phyloP scores from a whole-genome alignment of 208 protist genomes.

The Herpetomonas tarakana region DNA sequence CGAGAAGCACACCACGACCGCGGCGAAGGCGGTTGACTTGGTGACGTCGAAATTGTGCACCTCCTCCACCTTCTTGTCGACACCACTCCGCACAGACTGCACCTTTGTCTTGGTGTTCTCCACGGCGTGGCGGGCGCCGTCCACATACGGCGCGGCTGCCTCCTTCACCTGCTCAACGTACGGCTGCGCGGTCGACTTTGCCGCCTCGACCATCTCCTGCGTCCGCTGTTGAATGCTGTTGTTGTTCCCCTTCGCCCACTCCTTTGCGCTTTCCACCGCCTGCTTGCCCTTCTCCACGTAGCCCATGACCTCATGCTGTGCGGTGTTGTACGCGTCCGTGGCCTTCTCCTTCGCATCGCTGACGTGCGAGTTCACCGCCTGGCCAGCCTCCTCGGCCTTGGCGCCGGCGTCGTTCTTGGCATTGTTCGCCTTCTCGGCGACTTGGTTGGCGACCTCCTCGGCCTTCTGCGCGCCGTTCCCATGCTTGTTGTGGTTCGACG shows the following conservation, averaged over 20 bases:
- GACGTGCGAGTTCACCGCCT: constrained; percentile 1
- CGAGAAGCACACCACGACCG: constrained; percentile 27
- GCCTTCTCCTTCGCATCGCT: constrained; percentile 6
- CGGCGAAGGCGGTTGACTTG: constrained; percentile 30
- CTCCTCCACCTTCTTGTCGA: constrained; percentile 21
- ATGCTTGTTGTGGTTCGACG: constrained; percentile 1
- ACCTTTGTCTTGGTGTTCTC: constrained; percentile 31
- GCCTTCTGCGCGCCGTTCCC: constrained; percentile 6
- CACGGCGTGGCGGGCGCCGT: constrained; percentile 2
- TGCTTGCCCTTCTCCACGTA: constrained; percentile 18
- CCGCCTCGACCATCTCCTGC: constrained; percentile 13
- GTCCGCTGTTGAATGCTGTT: constrained; percentile 10
- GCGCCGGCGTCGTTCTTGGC: constrained; percentile 16
- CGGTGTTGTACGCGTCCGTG: constrained; percentile 1
- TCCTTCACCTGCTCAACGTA: constrained; percentile 20
- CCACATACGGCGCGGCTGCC: constrained; percentile 16
- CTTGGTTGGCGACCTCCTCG: not conserved
- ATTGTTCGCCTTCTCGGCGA: constrained; percentile 6
- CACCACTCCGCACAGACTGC: constrained; percentile 17
- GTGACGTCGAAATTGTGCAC: constrained; percentile 41
- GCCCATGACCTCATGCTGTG: constrained; percentile 4
- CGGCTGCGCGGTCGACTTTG: constrained; percentile 14
- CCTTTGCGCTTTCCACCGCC: constrained; percentile 20
- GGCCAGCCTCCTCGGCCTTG: constrained; percentile 4
- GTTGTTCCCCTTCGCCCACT: constrained; percentile 2